phyloP scores from a whole-genome alignment of 78 protist genomes.

The Chrysochromulina parva region DNA sequence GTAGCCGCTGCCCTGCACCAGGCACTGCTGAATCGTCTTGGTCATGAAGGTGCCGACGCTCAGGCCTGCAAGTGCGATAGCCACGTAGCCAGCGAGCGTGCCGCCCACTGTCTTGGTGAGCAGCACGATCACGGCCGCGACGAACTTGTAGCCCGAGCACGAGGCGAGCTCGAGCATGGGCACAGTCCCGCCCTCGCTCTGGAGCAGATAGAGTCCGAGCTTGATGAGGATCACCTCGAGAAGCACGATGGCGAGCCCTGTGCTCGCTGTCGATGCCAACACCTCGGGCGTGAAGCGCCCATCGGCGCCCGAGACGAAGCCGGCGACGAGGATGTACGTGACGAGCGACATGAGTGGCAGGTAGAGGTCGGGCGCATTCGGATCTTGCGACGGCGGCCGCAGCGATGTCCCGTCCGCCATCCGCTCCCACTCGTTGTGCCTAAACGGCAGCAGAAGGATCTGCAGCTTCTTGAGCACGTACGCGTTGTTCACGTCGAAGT shows the following conservation, averaged over 20 bases:
- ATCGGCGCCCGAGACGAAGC: conserved; percentile 56
- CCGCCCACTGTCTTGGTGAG: not conserved
- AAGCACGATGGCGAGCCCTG: conserved; percentile 52
- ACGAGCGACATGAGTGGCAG: conserved; percentile 83
- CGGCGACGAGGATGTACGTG: conserved; percentile 75
- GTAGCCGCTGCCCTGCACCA: not conserved
- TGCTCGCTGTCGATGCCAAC: conserved; percentile 52
- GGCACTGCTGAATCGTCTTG: not conserved
- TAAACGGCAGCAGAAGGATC: conserved; percentile 68
- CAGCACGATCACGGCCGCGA: not conserved
- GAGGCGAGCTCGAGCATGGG: conserved; percentile 67
- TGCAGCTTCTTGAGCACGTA: conserved; percentile 77
- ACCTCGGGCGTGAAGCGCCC: conserved; percentile 62
- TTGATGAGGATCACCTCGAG: conserved; percentile 53
- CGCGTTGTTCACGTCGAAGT: conserved; percentile 74
- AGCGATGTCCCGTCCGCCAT: not conserved
- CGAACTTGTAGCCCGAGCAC: conserved; percentile 72
- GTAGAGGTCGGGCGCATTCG: conserved; percentile 86
- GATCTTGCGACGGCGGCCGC: conserved; percentile 43
- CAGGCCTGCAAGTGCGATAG: not conserved
- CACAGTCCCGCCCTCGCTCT: not conserved
- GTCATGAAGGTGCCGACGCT: not conserved
- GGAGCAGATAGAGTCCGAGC: conserved; percentile 60
- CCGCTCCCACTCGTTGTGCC: conserved; percentile 38
- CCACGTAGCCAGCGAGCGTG: not conserved